Conservation (phyloP, 306 rosid species). For the Ceratonia siliqua region DNA sequence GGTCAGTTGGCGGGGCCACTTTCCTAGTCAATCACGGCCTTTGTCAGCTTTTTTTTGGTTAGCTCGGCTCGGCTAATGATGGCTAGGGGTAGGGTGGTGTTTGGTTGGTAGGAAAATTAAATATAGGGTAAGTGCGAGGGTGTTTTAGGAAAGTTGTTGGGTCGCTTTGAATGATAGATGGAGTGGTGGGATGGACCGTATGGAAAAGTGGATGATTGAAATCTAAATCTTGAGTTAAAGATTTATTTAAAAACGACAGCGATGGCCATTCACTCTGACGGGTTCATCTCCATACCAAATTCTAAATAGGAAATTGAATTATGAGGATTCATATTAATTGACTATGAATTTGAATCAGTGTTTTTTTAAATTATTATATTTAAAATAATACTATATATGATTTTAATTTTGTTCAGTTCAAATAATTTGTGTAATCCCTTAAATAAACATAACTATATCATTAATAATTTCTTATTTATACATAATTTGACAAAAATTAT, state of each 20-base stretch:
- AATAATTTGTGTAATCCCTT: too few relatives aligned
- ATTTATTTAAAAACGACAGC: not conserved
- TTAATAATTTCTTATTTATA: too few relatives aligned
- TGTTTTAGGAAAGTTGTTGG: conserved; percentile 14
- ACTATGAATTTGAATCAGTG: not conserved
- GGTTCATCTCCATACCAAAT: not conserved
- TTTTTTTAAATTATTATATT: not conserved
- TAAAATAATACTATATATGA: not conserved
- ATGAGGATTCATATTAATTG: not conserved
- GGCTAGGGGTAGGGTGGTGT: not conserved
- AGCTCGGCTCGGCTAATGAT: conserved; percentile 38
- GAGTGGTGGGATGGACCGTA: not conserved
- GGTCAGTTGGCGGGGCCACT: conserved; percentile 52
- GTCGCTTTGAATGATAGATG: not conserved
- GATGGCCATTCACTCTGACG: not conserved
- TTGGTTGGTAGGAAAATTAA: conserved; percentile 40
- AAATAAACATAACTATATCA: too few relatives aligned
- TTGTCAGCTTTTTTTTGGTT: conserved; percentile 1
- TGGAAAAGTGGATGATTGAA: not conserved
- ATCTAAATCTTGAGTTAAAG: not conserved
- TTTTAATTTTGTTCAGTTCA: too few relatives aligned
- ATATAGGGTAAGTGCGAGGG: conserved; percentile 29
- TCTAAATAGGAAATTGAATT: not conserved
- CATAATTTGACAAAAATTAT: too few relatives aligned
- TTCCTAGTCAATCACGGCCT: conserved; percentile 59